Evolutionary conservation across 352 stramenopile species (phyloP), one percentile per base, ranked within the genome.

Genomic region (Chrysophaeum taylorii): DNA sequence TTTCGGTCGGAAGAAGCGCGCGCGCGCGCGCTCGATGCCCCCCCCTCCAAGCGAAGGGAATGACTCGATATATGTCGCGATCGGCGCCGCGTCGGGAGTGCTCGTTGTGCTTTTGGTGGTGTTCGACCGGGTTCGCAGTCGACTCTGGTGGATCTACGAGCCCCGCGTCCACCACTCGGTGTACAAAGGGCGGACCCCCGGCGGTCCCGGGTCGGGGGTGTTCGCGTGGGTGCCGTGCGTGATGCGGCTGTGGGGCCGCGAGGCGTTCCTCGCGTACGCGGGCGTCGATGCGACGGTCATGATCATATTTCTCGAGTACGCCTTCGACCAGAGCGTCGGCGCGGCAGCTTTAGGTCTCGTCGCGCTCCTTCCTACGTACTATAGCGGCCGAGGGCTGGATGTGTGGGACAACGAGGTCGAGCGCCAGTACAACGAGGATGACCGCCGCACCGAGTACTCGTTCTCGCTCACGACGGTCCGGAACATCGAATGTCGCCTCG

Each of bases 101-200:
- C n/a, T 39, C 33, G 12, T 42, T 25, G 18, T 42, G 2, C 36
- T 66, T 23, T 16, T 45, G 14, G 31, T 66, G 16, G 4, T 66
- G 16, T 66, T 66, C 57, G 57, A 66, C 57, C 1, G 41, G 2
- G 9, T 66, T 1, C 57, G 57, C 57, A 27, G 2, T 9, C 9
- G 36, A 36, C 31, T 66, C 12, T 66, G 57, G 57, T 66, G 57
- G 57, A 36, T 66, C 57, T 66, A 66, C 57, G 57, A 42, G 57
- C 57, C 57, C 33, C 31, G 57, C 23, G 23, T 66, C 12, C 33
- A 45, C 57, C 57, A 66, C 35, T 23, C 9, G 57, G 18, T 23
- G 31, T 66, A 66, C 36, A 27, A 42, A 7, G 33, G 4, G 2
- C 7, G n/a, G 57, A 66, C 57, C 33, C 57, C 57, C 23, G 2